Evolutionary conservation across 495 filamentous ascomycete species (phyloP).

Genomic region (Lasiosphaeris hirsuta): DNA sequence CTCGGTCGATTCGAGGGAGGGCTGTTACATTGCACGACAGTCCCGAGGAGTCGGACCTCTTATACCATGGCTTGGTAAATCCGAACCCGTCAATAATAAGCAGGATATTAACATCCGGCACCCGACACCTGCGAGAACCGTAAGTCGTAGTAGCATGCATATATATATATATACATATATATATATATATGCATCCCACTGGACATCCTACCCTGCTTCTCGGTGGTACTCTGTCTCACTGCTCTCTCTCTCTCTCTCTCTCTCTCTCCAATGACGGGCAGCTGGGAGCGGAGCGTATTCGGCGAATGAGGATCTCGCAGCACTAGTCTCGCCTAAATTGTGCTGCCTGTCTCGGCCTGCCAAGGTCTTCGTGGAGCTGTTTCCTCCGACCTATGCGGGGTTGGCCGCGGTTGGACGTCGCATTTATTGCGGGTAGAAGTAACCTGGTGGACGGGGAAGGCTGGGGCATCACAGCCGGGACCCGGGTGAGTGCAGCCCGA

Average conservation of each 20-base stretch:
- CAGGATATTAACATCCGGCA: too few relatives aligned
- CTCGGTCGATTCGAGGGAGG: too few relatives aligned
- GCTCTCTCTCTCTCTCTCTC: background rate
- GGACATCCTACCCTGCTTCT: constrained; percentile 4
- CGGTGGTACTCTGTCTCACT: background rate
- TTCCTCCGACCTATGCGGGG: constrained; percentile 28
- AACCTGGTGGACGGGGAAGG: background rate
- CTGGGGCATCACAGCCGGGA: background rate
- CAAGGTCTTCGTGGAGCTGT: constrained; percentile 27
- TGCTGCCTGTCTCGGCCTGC: constrained; percentile 10
- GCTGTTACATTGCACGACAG: background rate
- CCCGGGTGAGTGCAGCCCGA: too few relatives aligned
- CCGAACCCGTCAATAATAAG: too few relatives aligned
- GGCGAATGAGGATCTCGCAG: constrained; percentile 2
- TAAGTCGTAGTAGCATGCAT: too few relatives aligned
- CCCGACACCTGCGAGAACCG: too few relatives aligned
- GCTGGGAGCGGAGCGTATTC: background rate
- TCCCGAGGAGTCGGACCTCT: background rate
- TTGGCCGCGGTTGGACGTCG: background rate
- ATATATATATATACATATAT: too few relatives aligned
- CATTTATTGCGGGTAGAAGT: background rate
- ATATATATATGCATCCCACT: background rate
- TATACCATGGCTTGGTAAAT: background rate
- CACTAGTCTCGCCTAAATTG: constrained; percentile 9
- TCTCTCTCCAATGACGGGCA: background rate